Conservation (phyloP, 2,329 filamentous ascomycete species). For the Epichloe elymi region DNA sequence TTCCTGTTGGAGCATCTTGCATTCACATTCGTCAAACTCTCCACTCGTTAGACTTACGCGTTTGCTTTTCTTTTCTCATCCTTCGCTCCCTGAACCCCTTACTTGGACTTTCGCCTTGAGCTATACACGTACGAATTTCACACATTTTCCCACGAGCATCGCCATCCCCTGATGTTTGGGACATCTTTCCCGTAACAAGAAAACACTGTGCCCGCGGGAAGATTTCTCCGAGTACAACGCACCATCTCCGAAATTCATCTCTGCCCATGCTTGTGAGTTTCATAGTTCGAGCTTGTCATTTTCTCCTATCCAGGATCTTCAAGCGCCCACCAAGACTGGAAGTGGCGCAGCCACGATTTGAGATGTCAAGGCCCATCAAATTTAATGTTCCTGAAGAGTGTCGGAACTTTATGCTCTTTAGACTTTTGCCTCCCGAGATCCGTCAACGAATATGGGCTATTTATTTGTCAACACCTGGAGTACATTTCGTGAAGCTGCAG, state of each 20-base stretch:
- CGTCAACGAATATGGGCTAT: constrained; percentile 22
- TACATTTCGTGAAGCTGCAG: constrained; percentile 22
- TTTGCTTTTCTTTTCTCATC: background rate
- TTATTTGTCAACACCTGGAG: constrained; percentile 19
- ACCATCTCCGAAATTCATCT: too few relatives aligned
- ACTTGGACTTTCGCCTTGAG: background rate
- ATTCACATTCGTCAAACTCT: background rate
- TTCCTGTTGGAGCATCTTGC: background rate
- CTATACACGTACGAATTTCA: background rate
- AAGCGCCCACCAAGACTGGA: background rate
- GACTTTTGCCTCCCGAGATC: constrained; percentile 21
- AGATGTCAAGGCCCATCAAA: constrained; percentile 4
- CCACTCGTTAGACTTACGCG: background rate
- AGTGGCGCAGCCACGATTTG: background rate
- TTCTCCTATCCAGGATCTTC: background rate
- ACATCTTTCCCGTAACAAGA: background rate
- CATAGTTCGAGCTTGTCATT: background rate
- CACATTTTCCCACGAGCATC: background rate
- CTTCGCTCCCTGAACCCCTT: background rate
- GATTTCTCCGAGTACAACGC: background rate
- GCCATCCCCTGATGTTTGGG: background rate
- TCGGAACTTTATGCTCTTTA: constrained; percentile 19
- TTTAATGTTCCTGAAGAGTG: constrained; percentile 20
- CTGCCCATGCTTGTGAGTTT: background rate
- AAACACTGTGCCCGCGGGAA: background rate